A percentile compares a stretch with the other conserved stretches of the same genome.
Conservation (phyloP, 768 basidiomycete genomes). For the Termitomyces sp. region DNA sequence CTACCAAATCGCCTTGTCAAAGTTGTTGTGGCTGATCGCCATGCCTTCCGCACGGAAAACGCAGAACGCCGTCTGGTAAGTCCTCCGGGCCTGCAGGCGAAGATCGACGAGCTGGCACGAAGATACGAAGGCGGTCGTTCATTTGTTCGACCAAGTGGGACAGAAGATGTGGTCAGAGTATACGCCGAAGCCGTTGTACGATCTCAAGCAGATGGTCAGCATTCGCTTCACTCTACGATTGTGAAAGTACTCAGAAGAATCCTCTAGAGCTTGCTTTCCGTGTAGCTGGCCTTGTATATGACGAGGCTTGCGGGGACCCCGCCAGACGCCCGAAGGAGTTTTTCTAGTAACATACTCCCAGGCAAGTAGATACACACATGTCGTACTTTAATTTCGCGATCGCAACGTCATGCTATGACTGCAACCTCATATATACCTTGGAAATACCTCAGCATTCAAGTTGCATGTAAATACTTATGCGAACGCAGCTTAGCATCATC, state of each 20-base stretch:
- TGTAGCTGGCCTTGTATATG: constrained; percentile 83
- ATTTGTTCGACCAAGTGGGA: constrained; percentile 96
- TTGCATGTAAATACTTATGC: no score
- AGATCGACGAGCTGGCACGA: constrained; percentile 76
- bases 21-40: constrained; percentile 80
- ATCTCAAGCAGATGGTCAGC: constrained; percentile 74
- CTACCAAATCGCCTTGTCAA: constrained; percentile 94
- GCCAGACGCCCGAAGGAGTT: constrained; percentile 76
- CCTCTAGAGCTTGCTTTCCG: constrained; percentile 75
- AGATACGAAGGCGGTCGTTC: constrained; percentile 82
- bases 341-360: constrained; percentile 33
- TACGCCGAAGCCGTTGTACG: constrained; percentile 87
- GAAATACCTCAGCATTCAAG: no score
- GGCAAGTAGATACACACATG: not conserved
- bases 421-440: no score
- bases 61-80: constrained; percentile 86
- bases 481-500: no score
- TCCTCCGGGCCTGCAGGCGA: constrained; percentile 75
- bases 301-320: constrained; percentile 79
- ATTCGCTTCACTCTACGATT: not conserved
- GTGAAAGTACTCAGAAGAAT: not conserved
- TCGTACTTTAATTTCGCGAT: not conserved
- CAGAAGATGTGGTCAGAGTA: constrained; percentile 96
- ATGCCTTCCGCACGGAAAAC: constrained; percentile 85
- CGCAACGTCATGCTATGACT: not conserved